Evolutionary conservation across 2,329 filamentous ascomycete species (phyloP), one percentile per base, ranked within the genome.

Genomic region (Colletotrichum phormii): DNA sequence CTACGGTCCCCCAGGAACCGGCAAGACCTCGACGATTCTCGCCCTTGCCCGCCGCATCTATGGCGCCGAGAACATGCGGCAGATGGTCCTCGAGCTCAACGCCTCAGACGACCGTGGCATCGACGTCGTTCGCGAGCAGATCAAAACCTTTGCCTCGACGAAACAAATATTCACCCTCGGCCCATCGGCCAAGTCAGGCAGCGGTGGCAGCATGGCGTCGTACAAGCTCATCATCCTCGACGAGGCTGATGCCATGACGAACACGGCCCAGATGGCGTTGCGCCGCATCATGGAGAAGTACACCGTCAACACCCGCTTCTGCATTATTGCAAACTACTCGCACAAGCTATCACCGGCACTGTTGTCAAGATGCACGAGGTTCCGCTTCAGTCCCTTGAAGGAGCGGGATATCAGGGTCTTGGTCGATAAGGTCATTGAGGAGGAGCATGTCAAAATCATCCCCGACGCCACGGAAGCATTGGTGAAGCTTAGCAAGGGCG

Each of bases 221-320:
- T 99, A 93, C 87, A 99, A 99, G 86, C 91, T 99, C 77, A 98
- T 99, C 80, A 94, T 99, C 67, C 90, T 99, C 5, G 97, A 99
- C 82, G 97, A 99, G 86, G 97, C 97, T n/a, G 97, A 99, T 82
- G 97, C 97, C 66, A 99, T 99, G 97, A 99, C 97, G n/a, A 93
- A 94, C 66, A 97, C 96, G 0, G 97, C 97, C 6, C 97, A 99
- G 84, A 99, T 99, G 96, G 97, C 97, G 0, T 87, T 99, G 67
- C 90, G 97, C 74, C 89, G 97, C 60, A 98, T 99, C 80, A 99
- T 99, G 97, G 97, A 99, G 81, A 98, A 98, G 85, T 99, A 99
- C 85, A 99, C 97, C 0, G 94, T 94, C 73, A 99, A 99, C 85
- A 98, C 97, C 2, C 89, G 97, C 64, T 99, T 99, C 85, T 98